Evolutionary conservation across 2,329 filamentous ascomycete species (phyloP), one percentile per base, ranked within the genome.

Genomic region (Aspergillus sp.): DNA sequence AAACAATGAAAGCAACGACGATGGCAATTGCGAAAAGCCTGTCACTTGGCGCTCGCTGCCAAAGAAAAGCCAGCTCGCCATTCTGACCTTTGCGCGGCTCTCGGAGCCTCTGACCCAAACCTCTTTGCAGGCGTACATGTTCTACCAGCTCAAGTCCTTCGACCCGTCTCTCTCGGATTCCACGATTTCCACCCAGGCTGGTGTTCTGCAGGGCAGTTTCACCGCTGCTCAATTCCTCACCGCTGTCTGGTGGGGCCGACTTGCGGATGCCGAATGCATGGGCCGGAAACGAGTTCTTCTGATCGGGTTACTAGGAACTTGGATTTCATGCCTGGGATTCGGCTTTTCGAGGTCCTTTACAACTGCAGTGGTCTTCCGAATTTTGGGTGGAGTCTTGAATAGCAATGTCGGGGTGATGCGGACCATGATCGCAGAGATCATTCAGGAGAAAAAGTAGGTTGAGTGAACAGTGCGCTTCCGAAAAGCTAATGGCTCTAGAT

Each of bases 141-240:
- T 83, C 61, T 91, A 88, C 54, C 83, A 88, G 55, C 71, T 93
- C 22, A 78, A 78, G 49, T 88, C 80, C 44, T 88, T 91, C 47
- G 69, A 81, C 7, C 62, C 64, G 17, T 64, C 55, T 15, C 57
- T 69, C 7, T 61, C 69, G n/a, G 69, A 76, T 32, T 67, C 68
- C 2, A 75, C 73, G 8, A 83, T 91, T 41, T 74, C 84, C 1
- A 72, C 72, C 19, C 83, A 89, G 53, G 81, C 82, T 1, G 85
- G 84, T 28, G 63, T 89, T 3, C 67, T 91, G 15, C 75, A 82
- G 33, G 82, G 82, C 12, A 78, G 78, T 15, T 91, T 91, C 54
- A 86, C 81, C 0, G 79, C 78, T 0, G 79, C 81, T 0, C 85
- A 93, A 53, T 86, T 88, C 53, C 57, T 82, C 24, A 91, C 85